A percentile compares a stretch with the other conserved stretches of the same genome.
Conservation (phyloP, 1,284 basidiomycete genomes). For the Vanrija pseudolonga region DNA sequence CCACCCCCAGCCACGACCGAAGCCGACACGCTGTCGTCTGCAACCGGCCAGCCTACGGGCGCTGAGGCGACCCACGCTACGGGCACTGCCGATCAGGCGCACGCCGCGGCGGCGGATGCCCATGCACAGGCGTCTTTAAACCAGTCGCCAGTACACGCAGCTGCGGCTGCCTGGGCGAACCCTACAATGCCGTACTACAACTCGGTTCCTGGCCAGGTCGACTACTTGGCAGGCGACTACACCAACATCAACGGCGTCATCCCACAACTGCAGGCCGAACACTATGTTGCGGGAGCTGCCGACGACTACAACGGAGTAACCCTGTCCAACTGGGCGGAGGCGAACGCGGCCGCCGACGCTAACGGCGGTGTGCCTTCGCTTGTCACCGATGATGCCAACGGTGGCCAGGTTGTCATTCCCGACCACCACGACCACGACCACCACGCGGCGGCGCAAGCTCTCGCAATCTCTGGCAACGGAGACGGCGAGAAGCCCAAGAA, state of each 20-base stretch:
- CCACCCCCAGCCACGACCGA: too few relatives aligned
- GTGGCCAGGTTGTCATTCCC: not conserved
- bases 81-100: not conserved
- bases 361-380: constrained; percentile 1
- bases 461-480: not conserved
- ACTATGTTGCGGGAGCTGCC: constrained; percentile 4
- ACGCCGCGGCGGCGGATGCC: not conserved
- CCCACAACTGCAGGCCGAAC: not conserved
- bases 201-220: not conserved
- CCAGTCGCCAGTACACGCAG: not conserved
- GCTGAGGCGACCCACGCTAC: too few relatives aligned
- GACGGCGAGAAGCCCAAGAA: constrained; percentile 31
- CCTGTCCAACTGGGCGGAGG: constrained; percentile 16
- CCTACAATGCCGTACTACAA: constrained; percentile 1
- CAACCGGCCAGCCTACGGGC: too few relatives aligned
- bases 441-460: not conserved
- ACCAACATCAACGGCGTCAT: constrained; percentile 11
- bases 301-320: constrained; percentile 16
- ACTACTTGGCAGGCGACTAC: constrained; percentile 4
- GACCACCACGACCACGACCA: constrained; percentile 6
- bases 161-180: not conserved
- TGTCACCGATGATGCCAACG: constrained; percentile 5
- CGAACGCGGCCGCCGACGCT: constrained; percentile 4
- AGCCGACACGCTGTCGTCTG: too few relatives aligned
- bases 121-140: not conserved